A percentile compares a stretch with the other conserved stretches of the same genome.
These are phyloP conservation scores for Kernera saxatilis DNA, from an alignment of 345 rosid genomes.

Conservation along the genomic window DNA sequence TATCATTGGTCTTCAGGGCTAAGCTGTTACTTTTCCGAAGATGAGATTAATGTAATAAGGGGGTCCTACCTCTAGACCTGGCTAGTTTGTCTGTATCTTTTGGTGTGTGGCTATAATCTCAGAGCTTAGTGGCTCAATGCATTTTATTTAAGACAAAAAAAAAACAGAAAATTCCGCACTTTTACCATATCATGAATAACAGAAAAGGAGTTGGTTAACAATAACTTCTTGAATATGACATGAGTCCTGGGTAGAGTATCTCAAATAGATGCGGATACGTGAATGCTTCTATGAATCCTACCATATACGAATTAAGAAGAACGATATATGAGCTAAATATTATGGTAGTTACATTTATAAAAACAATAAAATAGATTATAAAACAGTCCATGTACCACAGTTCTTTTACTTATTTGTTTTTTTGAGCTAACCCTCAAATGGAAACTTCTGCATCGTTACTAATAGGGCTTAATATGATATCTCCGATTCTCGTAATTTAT, in stretches of 20 bases:
- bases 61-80: slow-evolving; percentile 8
- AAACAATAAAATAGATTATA: no score
- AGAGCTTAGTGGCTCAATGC: slow-evolving; percentile 1
- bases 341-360: no score
- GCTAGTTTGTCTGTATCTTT: background rate
- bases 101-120: slow-evolving; percentile 1
- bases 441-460: no score
- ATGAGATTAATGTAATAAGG: slow-evolving; percentile 18
- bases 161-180: background rate
- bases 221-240: background rate
- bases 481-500: no score
- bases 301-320: no score
- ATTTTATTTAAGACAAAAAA: background rate
- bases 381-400: no score
- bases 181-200: background rate
- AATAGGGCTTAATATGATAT: no score
- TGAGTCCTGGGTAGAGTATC: background rate
- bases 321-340: no score
- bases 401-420: no score
- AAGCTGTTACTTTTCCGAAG: background rate
- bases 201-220: background rate
- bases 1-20: slow-evolving; percentile 35
- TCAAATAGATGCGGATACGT: background rate
- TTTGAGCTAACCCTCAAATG: no score
- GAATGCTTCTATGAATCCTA: no score